phyloP scores from a whole-genome alignment of 768 basidiomycete species.

The Termitomyces eurrhizus region DNA sequence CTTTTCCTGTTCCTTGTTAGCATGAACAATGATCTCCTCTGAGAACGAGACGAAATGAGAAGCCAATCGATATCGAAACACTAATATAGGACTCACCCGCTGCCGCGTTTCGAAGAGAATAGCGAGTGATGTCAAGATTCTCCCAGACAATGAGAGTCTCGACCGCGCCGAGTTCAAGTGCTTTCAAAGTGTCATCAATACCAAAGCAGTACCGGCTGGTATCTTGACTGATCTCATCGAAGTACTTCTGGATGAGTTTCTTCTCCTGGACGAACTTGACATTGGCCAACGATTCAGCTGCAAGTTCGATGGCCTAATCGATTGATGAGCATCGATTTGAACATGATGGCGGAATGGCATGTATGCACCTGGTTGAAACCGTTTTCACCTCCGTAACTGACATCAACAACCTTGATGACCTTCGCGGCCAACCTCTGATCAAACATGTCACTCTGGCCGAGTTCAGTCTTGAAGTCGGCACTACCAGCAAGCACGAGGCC shows the following conservation, averaged over 20 bases:
- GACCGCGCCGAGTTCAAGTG: slow-evolving; percentile 91
- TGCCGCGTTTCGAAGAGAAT: slow-evolving; percentile 87
- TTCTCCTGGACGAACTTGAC: slow-evolving; percentile 99
- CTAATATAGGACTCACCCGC: slow-evolving; percentile 49
- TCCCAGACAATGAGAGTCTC: slow-evolving; percentile 99
- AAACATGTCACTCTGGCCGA: slow-evolving; percentile 95
- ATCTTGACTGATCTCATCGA: slow-evolving; percentile 98
- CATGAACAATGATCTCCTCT: slow-evolving; percentile 85
- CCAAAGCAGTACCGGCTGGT: slow-evolving; percentile 97
- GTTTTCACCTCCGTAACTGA: slow-evolving; percentile 97
- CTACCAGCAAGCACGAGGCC: slow-evolving; percentile 95
- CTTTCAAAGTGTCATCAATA: slow-evolving; percentile 94
- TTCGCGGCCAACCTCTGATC: slow-evolving; percentile 85
- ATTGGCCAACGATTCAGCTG: slow-evolving; percentile 92
- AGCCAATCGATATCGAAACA: not conserved
- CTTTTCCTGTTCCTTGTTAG: slow-evolving; percentile 80
- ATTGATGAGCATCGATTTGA: slow-evolving; percentile 1
- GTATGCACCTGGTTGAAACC: slow-evolving; percentile 89
- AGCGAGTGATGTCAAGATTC: slow-evolving; percentile 88
- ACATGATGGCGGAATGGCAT: not conserved
- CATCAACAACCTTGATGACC: slow-evolving; percentile 97
- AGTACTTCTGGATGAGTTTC: slow-evolving; percentile 95
- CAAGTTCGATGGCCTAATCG: slow-evolving; percentile 90
- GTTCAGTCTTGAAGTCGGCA: slow-evolving; percentile 98
- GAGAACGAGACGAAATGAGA: not conserved